Evolutionary conservation across 768 basidiomycete species (phyloP), one percentile per base, ranked within the genome.

Genomic region (Termitomyces sp.): DNA sequence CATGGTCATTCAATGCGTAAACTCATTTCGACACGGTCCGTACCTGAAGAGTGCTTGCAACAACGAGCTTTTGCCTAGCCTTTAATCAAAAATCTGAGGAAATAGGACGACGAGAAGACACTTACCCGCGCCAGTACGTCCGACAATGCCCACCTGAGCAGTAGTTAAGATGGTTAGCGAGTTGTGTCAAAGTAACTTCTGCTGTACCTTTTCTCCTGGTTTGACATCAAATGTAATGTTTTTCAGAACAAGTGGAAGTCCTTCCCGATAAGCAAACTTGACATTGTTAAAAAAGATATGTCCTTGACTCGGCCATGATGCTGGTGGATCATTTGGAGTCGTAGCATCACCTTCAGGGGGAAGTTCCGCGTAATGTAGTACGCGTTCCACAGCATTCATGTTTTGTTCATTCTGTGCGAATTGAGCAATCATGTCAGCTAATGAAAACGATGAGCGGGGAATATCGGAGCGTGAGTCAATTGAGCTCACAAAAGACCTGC

Each of bases 311-410:
- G 84, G 84, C 84, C 84, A 86, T 11, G 76, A 69, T 13, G 69
- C 55, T 0, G 79, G 76, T 9, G 82, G 81, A 59, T 85, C 84
- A 35, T 79, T 68, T 7, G 78, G 70, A 12, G 73, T 78, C 3
- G 71, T 70, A 0, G 69, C 56, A 16, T 67, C 75, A 6, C 84
- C 88, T 70, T 91, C 90, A 0, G 79, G 63, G 0, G 78, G 76
- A 3, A 94, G 78, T 42, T 87, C 79, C 7, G 82, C 79, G 70
- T 91, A 92, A 48, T 88, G 81, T 32, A 87, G 71, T 2, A 90
- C 77, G 15, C 89, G 82, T 68, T 91, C 89, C 13, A 87, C 87
- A 0, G 86, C 82, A 67, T 89, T 89, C 83, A 90, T 88, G 68
- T 86, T 85, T 68, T 88, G 85, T 68, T 88, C 86, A 58, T 81